Evolutionary conservation across 495 filamentous ascomycete species (phyloP).

Genomic region (Usnea hakonensis): DNA sequence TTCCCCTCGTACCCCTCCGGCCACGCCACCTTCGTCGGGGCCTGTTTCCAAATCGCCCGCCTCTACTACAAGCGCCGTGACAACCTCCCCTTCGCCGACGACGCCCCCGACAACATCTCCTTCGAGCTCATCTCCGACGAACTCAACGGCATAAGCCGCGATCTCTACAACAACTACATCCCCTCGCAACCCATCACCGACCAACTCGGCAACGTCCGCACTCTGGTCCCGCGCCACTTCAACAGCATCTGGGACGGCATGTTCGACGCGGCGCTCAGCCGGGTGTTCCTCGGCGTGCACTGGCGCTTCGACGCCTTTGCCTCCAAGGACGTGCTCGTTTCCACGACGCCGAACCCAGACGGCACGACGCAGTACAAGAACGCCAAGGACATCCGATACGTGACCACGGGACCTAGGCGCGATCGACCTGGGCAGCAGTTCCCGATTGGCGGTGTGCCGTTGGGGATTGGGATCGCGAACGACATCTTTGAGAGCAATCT

Average conservation of each 20-base stretch:
- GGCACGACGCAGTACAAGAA: background rate
- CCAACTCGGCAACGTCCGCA: constrained; percentile 30
- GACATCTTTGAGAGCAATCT: constrained; percentile 29
- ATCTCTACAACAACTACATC: constrained; percentile 28
- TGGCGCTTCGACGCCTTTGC: constrained; percentile 32
- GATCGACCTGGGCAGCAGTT: constrained; percentile 23
- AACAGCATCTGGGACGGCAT: constrained; percentile 30
- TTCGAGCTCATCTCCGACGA: constrained; percentile 31
- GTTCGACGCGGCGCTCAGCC: constrained; percentile 30
- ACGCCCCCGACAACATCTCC: constrained; percentile 27
- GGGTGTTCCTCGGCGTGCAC: constrained; percentile 32
- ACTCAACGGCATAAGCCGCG: constrained; percentile 31
- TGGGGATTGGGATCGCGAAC: constrained; percentile 34
- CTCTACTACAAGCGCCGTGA: constrained; percentile 30
- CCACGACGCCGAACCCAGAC: constrained; percentile 14
- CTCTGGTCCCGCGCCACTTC: constrained; percentile 22
- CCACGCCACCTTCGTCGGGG: constrained; percentile 34
- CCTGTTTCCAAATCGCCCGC: constrained; percentile 28
- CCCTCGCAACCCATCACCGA: constrained; percentile 27
- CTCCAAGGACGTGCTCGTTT: constrained; percentile 22
- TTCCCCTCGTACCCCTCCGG: constrained; percentile 35
- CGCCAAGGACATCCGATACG: background rate
- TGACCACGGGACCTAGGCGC: background rate
- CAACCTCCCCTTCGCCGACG: constrained; percentile 22
- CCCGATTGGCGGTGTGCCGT: constrained; percentile 32